Percentiles rank a stretch among this genome's conserved stretches.
phyloP scores from a whole-genome alignment of 2,329 filamentous ascomycete species.

The Sclerotinia nivalis region DNA sequence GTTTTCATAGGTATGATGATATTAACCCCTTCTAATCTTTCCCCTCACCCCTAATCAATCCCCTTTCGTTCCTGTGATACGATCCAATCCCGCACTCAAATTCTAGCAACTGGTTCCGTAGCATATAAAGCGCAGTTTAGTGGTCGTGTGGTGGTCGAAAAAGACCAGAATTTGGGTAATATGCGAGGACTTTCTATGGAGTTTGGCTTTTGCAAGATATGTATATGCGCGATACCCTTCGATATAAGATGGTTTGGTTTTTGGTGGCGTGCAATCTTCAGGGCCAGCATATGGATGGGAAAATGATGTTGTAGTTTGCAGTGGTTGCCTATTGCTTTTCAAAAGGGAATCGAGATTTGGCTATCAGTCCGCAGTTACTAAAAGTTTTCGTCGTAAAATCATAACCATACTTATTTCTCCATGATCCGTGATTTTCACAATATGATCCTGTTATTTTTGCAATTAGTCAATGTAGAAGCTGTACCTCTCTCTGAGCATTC shows the following conservation, averaged over 20 bases:
- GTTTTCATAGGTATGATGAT: conserved; percentile 36
- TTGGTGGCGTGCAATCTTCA: conserved; percentile 2
- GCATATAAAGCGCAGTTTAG: conserved; percentile 30
- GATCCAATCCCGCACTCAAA: conserved; percentile 27
- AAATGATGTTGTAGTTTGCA: neutral
- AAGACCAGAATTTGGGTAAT: conserved; percentile 16
- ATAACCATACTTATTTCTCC: neutral
- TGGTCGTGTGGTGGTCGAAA: conserved; percentile 17
- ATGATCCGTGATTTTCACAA: neutral
- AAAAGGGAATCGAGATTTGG: conserved; percentile 1
- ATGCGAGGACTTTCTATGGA: neutral
- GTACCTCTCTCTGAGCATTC: too few relatives aligned
- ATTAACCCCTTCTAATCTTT: conserved; percentile 24
- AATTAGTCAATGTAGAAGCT: neutral
- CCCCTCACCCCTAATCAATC: conserved; percentile 16
- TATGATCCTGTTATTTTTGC: neutral
- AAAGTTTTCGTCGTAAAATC: neutral
- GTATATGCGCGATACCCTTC: conserved; percentile 21
- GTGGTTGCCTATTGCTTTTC: neutral
- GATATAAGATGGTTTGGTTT: conserved; percentile 10
- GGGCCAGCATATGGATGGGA: conserved; percentile 10
- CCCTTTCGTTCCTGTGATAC: conserved; percentile 29
- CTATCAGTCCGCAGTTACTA: conserved; percentile 5
- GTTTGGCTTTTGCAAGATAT: conserved; percentile 16
- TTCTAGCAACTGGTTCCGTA: conserved; percentile 28